Conservation (phyloP, 148 eudicot species). For the Fagopyrum esculentum region DNA sequence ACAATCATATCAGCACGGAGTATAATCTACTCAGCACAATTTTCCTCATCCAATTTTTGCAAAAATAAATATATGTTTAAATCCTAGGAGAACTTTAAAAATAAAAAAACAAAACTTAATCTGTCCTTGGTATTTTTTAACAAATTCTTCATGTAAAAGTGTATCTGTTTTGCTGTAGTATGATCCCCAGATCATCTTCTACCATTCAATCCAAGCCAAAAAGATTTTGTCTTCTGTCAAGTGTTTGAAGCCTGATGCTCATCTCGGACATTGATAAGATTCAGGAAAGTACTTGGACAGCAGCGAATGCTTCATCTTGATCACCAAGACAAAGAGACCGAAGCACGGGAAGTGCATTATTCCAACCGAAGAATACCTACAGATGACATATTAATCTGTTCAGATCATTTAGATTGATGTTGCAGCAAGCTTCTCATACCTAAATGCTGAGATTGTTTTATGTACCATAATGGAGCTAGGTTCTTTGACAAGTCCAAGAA, state of each 20-base stretch:
- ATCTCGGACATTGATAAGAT: constrained; percentile 35
- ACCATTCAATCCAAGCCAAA: not conserved
- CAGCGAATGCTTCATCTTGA: constrained; percentile 57
- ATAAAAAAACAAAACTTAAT: constrained; percentile 5
- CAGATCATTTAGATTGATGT: not conserved
- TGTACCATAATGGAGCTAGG: constrained; percentile 78
- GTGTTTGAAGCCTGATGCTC: not conserved
- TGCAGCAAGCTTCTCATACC: not conserved
- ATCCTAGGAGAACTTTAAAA: not conserved
- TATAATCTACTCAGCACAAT: constrained; percentile 1
- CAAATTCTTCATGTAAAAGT: constrained; percentile 1
- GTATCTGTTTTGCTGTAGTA: not conserved
- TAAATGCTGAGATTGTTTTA: not conserved
- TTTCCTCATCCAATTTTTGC: not conserved
- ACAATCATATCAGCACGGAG: not conserved
- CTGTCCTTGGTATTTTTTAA: not conserved
- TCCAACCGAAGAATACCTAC: constrained; percentile 77
- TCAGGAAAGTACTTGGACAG: constrained; percentile 54
- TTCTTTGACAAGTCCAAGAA: constrained; percentile 79
- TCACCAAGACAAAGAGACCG: constrained; percentile 55
- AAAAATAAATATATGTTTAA: not conserved
- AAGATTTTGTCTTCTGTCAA: not conserved
- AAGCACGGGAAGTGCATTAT: constrained; percentile 84
- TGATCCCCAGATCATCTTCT: not conserved
- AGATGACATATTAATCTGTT: not conserved